Evolutionary conservation across 2,329 filamentous ascomycete genomes (phyloP).

Genomic region (Paraphoma chrysanthemicola): DNA sequence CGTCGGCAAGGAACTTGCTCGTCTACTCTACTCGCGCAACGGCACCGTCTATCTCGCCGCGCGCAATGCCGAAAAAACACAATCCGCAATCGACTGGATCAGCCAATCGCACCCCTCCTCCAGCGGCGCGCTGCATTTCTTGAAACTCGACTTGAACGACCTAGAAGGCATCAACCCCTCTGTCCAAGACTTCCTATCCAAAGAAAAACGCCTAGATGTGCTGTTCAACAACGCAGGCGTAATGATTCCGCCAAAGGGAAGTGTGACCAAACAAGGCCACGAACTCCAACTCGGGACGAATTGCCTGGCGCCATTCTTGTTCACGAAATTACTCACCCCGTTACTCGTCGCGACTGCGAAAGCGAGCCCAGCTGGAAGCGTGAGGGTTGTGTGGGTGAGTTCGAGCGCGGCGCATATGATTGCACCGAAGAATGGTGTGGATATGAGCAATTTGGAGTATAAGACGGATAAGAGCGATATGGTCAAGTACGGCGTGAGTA

Average conservation of each 20-base stretch:
- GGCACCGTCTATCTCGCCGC: conserved; percentile 64
- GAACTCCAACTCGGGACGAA: conserved; percentile 50
- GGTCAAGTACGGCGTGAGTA: conserved; percentile 32
- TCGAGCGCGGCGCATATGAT: conserved; percentile 12
- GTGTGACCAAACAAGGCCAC: conserved; percentile 28
- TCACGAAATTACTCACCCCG: conserved; percentile 49
- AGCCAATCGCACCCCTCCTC: conserved; percentile 31
- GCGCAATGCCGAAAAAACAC: conserved; percentile 46
- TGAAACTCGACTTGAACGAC: conserved; percentile 52
- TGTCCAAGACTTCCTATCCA: conserved; percentile 45
- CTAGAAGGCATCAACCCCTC: conserved; percentile 47
- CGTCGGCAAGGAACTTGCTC: conserved; percentile 60
- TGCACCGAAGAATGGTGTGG: conserved; percentile 21
- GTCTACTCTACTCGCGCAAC: conserved; percentile 62
- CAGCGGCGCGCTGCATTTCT: conserved; percentile 23
- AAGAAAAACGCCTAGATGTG: conserved; percentile 53
- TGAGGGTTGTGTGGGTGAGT: conserved; percentile 48
- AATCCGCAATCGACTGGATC: conserved; percentile 58
- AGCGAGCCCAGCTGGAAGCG: conserved; percentile 22
- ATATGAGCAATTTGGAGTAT: conserved; percentile 26
- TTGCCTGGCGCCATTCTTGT: conserved; percentile 49
- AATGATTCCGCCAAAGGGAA: conserved; percentile 33
- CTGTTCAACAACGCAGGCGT: conserved; percentile 49
- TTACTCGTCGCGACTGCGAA: conserved; percentile 41
- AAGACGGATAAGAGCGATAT: conserved; percentile 1